Percentiles rank a stretch among this genome's conserved stretches.
Evolutionary conservation across 768 basidiomycete species (phyloP).

Genomic region (Mycena galericulata): DNA sequence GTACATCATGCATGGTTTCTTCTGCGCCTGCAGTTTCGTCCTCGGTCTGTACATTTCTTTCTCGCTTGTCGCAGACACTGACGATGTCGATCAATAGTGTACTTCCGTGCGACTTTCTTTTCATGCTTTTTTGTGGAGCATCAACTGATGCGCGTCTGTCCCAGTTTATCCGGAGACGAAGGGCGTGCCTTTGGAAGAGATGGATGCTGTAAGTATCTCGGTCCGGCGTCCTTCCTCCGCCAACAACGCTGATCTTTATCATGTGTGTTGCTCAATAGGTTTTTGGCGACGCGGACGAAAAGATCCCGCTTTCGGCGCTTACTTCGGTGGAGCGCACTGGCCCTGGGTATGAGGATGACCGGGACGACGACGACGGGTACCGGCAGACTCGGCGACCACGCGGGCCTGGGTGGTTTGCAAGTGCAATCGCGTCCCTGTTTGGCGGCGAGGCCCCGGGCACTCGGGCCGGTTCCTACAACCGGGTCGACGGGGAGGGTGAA

Average conservation of each 20-base stretch:
- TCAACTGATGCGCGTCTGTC: slow-evolving; percentile 14
- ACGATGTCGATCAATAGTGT: slow-evolving; percentile 57
- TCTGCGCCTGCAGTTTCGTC: slow-evolving; percentile 87
- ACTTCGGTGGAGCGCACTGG: background rate
- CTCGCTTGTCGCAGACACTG: background rate
- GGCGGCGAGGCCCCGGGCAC: background rate
- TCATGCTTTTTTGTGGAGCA: slow-evolving; percentile 49
- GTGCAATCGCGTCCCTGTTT: background rate
- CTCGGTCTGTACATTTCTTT: slow-evolving; percentile 60
- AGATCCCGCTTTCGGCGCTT: background rate
- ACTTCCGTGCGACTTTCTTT: slow-evolving; percentile 81
- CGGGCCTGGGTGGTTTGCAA: background rate
- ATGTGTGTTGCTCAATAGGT: background rate
- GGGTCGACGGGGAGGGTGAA: background rate
- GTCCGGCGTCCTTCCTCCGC: background rate
- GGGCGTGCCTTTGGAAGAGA: slow-evolving; percentile 89
- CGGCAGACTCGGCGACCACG: background rate
- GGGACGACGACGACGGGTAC: background rate
- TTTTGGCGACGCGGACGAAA: background rate
- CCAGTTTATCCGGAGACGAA: slow-evolving; percentile 88
- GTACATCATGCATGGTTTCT: slow-evolving; percentile 96
- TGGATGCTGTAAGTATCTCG: slow-evolving; percentile 70
- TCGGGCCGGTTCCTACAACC: background rate
- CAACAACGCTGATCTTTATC: background rate
- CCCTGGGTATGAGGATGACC: background rate